These are phyloP conservation scores for Cryptomeria japonica DNA, from an alignment of 75 land plant genomes.

Conservation along the genomic window DNA sequence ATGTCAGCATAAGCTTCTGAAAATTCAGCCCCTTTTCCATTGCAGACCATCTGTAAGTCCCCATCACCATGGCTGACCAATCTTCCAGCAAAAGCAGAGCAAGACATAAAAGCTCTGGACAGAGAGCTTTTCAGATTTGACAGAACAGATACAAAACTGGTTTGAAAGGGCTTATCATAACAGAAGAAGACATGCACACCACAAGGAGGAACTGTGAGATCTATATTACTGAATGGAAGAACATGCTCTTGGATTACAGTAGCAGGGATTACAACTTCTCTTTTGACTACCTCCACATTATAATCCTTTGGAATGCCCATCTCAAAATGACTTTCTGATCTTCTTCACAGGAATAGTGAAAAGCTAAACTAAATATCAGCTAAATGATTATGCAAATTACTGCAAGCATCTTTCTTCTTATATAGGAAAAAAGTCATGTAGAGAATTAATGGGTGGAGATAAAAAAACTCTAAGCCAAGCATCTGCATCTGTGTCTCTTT, in stretches of 20 bases:
- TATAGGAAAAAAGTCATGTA: too few relatives aligned
- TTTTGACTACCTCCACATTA: constrained; percentile 14
- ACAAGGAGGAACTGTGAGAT: constrained; percentile 36
- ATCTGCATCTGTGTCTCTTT: too few relatives aligned
- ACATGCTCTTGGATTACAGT: constrained; percentile 38
- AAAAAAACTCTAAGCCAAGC: too few relatives aligned
- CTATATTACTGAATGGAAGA: constrained; percentile 43
- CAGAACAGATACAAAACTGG: not conserved
- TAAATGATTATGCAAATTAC: too few relatives aligned
- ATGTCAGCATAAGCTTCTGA: constrained; percentile 27
- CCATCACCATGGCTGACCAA: constrained; percentile 31
- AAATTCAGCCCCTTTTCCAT: constrained; percentile 49
- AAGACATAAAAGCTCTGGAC: constrained; percentile 33
- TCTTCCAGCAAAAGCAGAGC: constrained; percentile 43
- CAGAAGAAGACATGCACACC: constrained; percentile 53
- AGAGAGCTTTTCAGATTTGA: constrained; percentile 31
- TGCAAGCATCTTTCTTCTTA: too few relatives aligned
- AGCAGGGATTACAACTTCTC: constrained; percentile 28
- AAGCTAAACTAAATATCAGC: too few relatives aligned
- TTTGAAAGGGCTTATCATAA: constrained; percentile 18
- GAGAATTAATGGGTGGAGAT: too few relatives aligned
- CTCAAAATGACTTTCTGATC: too few relatives aligned
- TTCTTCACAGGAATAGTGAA: too few relatives aligned
- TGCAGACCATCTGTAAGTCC: constrained; percentile 46
- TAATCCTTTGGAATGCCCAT: not conserved